Conservation (phyloP, 164 flowering plant species). For the Vitis cinerea region DNA sequence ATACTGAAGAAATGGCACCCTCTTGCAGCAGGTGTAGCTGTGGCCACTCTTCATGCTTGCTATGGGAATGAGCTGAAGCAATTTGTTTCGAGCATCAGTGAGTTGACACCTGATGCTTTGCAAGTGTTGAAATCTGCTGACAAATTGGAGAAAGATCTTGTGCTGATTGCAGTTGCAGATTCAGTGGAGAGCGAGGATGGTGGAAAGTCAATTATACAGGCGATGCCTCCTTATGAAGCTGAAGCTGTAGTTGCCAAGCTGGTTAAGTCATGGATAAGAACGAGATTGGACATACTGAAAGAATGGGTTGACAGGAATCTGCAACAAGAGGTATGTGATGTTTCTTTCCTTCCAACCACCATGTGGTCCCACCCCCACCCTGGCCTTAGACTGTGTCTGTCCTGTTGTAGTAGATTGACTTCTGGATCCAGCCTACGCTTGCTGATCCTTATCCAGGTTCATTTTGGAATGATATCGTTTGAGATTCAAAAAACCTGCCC, state of each 20-base stretch:
- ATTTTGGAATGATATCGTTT: not conserved
- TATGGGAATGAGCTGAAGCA: slow-evolving; percentile 77
- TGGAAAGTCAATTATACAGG: slow-evolving; percentile 82
- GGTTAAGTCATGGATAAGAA: slow-evolving; percentile 69
- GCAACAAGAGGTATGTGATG: slow-evolving; percentile 74
- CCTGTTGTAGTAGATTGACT: not conserved
- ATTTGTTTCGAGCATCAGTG: slow-evolving; percentile 57
- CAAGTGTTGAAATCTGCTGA: slow-evolving; percentile 81
- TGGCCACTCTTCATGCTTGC: slow-evolving; percentile 88
- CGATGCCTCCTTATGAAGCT: slow-evolving; percentile 93
- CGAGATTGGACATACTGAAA: slow-evolving; percentile 61
- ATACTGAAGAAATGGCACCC: slow-evolving; percentile 82
- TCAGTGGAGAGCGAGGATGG: slow-evolving; percentile 95
- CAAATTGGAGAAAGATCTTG: slow-evolving; percentile 87
- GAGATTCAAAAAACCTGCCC: not conserved
- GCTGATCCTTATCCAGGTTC: not conserved
- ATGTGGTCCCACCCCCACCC: too few relatives aligned
- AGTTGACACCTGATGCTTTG: slow-evolving; percentile 85
- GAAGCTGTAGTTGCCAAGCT: slow-evolving; percentile 63
- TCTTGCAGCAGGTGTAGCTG: slow-evolving; percentile 88
- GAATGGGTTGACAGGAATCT: slow-evolving; percentile 79
- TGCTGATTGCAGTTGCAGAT: slow-evolving; percentile 91
- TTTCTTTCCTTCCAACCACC: not conserved
- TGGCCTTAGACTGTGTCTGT: too few relatives aligned
- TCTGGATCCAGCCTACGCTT: not conserved